These are phyloP conservation scores for Xylaria intraflava DNA, from an alignment of 495 filamentous ascomycete species.

Conservation along the genomic window DNA sequence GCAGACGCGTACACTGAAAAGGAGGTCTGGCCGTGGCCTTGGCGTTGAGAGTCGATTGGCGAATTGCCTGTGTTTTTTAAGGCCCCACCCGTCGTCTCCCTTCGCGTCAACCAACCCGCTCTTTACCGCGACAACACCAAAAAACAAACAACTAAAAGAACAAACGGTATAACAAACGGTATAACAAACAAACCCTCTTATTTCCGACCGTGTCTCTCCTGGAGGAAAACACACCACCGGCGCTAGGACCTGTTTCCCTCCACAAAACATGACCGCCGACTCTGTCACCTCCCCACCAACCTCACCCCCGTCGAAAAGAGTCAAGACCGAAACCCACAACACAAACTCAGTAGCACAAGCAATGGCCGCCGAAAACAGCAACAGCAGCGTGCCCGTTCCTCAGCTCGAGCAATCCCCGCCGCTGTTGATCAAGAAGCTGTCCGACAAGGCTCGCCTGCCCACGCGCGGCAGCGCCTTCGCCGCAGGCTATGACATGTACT, in stretches of 20 bases:
- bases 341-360: conserved; percentile 6
- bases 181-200: no score
- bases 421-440: conserved; percentile 81
- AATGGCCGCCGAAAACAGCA: conserved; percentile 19
- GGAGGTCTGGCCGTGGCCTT: not conserved
- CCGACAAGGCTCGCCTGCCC: conserved; percentile 62
- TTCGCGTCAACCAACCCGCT: no score
- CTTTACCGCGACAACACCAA: conserved; percentile 7
- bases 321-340: conserved; percentile 38
- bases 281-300: conserved; percentile 35
- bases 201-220: no score
- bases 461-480: conserved; percentile 85
- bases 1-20: no score
- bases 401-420: conserved; percentile 39
- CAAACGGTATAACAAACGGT: no score
- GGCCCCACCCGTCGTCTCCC: not conserved
- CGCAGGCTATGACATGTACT: conserved; percentile 87
- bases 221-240: not conserved
- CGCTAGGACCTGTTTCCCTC: no score
- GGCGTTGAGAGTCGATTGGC: conserved; percentile 10
- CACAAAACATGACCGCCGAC: conserved; percentile 51
- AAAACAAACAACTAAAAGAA: no score
- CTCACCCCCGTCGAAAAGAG: conserved; percentile 43
- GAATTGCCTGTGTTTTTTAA: not conserved
- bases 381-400: conserved; percentile 30